Percentiles rank a stretch among this genome's conserved stretches.
phyloP scores from a whole-genome alignment of 805 yeast species.

The Kluyveromyces nonfermentans region DNA sequence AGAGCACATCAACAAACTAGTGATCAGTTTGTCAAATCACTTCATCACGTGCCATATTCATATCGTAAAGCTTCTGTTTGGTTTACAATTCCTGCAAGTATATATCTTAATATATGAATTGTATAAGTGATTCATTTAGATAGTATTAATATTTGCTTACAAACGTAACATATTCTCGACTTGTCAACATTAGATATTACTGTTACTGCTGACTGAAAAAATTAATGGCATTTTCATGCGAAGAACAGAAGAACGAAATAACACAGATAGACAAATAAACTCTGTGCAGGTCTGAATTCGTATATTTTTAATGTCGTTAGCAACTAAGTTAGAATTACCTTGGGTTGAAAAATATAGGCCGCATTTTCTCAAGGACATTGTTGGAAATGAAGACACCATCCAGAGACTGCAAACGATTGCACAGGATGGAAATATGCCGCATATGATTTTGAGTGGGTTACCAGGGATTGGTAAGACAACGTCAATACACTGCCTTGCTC shows the following conservation, averaged over 20 bases:
- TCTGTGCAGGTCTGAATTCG: neutral
- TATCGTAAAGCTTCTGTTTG: too few species aligned
- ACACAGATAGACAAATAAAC: neutral
- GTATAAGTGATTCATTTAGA: too few species aligned
- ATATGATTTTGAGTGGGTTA: slow-evolving; percentile 86
- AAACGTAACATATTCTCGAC: too few species aligned
- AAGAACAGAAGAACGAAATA: neutral
- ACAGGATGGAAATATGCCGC: slow-evolving; percentile 93
- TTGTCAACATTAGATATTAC: too few species aligned
- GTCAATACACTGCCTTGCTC: slow-evolving; percentile 81
- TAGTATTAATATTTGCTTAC: too few species aligned
- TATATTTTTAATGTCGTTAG: neutral
- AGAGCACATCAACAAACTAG: too few species aligned
- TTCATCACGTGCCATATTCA: too few species aligned
- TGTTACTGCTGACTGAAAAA: neutral
- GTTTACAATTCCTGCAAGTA: too few species aligned
- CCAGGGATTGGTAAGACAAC: slow-evolving; percentile 99
- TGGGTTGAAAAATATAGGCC: slow-evolving; percentile 98
- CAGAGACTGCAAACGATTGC: slow-evolving; percentile 79
- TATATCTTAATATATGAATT: too few species aligned
- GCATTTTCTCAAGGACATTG: slow-evolving; percentile 64
- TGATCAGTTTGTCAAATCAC: too few species aligned
- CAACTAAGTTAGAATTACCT: slow-evolving; percentile 25
- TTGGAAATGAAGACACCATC: slow-evolving; percentile 87
- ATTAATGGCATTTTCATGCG: neutral